Conservation (phyloP, 1,284 basidiomycete species). For the Microstroma glucosiphilum region DNA sequence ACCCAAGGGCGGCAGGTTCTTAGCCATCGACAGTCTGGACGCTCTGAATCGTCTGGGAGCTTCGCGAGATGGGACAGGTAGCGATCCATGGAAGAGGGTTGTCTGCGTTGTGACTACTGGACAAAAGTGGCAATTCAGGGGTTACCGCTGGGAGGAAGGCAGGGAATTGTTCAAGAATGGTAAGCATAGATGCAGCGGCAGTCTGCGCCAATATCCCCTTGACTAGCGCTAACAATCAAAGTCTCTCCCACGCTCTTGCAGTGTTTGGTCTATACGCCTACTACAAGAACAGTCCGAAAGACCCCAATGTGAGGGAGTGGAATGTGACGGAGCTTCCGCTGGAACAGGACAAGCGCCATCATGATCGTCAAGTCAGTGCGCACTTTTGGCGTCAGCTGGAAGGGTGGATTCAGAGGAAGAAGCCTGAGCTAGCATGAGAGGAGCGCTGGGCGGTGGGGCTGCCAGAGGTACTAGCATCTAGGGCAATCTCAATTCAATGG, state of each 20-base stretch:
- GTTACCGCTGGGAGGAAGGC: conserved; percentile 93
- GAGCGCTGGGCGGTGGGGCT: no score
- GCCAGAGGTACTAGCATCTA: no score
- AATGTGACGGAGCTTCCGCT: conserved; percentile 91
- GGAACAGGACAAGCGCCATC: conserved; percentile 21
- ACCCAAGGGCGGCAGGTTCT: conserved; percentile 57
- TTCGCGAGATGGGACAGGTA: conserved; percentile 14
- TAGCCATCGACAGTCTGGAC: conserved; percentile 86
- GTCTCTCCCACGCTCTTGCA: conserved; percentile 56
- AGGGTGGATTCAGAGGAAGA: background rate
- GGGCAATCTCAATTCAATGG: no score
- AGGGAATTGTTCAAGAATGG: conserved; percentile 81
- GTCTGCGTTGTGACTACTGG: conserved; percentile 95
- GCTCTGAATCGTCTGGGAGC: conserved; percentile 71
- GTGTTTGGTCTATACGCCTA: conserved; percentile 63
- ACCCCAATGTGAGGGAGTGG: conserved; percentile 85
- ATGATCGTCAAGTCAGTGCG: background rate
- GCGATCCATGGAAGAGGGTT: conserved; percentile 65
- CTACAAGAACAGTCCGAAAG: conserved; percentile 83
- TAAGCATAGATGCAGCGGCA: conserved; percentile 53
- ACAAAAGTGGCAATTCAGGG: conserved; percentile 93
- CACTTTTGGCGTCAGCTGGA: background rate
- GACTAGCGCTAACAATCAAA: conserved; percentile 16
- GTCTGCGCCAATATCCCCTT: background rate
- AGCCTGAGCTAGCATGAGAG: conserved; percentile 62